Base-by-base conservation (phyloP, 1,284 basidiomycete genomes). In the Albatrellus sp. region DNA sequence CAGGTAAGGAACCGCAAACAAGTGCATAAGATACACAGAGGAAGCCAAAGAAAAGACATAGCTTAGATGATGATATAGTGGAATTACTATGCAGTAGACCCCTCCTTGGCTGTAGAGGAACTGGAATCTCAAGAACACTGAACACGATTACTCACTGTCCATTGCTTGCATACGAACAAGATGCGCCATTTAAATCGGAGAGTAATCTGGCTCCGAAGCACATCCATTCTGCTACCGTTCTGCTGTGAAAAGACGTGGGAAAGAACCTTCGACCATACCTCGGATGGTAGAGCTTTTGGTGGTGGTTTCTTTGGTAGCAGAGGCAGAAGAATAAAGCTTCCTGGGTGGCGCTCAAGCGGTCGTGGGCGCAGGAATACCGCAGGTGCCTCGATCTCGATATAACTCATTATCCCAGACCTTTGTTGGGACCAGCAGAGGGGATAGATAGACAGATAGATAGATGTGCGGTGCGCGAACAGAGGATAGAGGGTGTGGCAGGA, bases 211-310 rank as follows among this genome's bases (percentile, higher is more conserved):
- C 45, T 32, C 14, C 50, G 51, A 32, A 51, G 50, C 10, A 48
- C 35, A 7, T 38, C 17, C 28, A 48, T 33, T 14, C 46, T 44
- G 40, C 30, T n/a, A 28, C 45, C 40, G 2, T 49, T 45, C 37
- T 60, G 61, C 20, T 55, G 49, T n/a, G 59, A 53, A 38, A 77
- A 61, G 2, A 69, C 71, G 52, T 72, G 68, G 14, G 60, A 58
- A 40, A 88, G 66, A 34, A 88, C 73, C 37, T 68, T 68, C 8
- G 68, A 61, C 85, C 85, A 88, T 49, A 86, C 57, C 60, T 88
- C 85, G 4, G 65, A 62, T 1, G 84, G 84, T n/a, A 88, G 65
- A 17, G 71, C 61, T 50, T 70, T 72, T 38, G 69, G 51, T 13
- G 67, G 67, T 17, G 67, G 67, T 39, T 59, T 66, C 5, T 66